These are phyloP conservation scores for Silene uniflora DNA, from an alignment of 148 eudicot genomes.

Conservation along the genomic window DNA sequence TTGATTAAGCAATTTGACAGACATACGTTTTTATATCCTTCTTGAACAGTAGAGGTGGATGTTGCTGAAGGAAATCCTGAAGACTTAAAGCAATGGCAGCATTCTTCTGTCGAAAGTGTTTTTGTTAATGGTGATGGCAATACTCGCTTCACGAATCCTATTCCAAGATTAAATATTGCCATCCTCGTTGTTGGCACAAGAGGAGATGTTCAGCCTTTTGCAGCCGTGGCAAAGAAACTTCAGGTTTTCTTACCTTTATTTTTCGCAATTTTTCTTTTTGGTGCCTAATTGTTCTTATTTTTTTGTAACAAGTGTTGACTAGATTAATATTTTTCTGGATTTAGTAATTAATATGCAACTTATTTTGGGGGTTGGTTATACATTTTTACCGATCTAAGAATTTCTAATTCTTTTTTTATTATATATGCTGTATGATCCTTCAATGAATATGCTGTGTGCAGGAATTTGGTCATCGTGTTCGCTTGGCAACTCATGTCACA, in stretches of 20 bases:
- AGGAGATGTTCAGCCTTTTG: slow-evolving; percentile 95
- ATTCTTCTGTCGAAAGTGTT: slow-evolving; percentile 38
- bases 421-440: background rate
- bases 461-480: slow-evolving; percentile 91
- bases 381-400: background rate
- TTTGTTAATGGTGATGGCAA: slow-evolving; percentile 32
- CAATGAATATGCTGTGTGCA: slow-evolving; percentile 28
- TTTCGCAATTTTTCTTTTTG: background rate
- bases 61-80: slow-evolving; percentile 38
- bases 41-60: slow-evolving; percentile 58
- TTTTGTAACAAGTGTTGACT: too few relatives aligned
- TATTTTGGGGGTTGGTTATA: background rate
- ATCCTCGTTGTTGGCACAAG: slow-evolving; percentile 94
- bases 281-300: background rate
- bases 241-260: slow-evolving; percentile 38
- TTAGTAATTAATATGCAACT: background rate
- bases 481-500: slow-evolving; percentile 82
- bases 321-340: too few relatives aligned
- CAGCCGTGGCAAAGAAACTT: slow-evolving; percentile 79
- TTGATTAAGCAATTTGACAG: background rate
- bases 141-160: slow-evolving; percentile 34
- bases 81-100: slow-evolving; percentile 49
- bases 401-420: background rate
- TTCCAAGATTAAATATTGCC: slow-evolving; percentile 67
- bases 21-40: background rate